These are phyloP conservation scores for Fusarium keratoplasticum DNA, from an alignment of 2,329 filamentous ascomycete species.

Conservation along the genomic window DNA sequence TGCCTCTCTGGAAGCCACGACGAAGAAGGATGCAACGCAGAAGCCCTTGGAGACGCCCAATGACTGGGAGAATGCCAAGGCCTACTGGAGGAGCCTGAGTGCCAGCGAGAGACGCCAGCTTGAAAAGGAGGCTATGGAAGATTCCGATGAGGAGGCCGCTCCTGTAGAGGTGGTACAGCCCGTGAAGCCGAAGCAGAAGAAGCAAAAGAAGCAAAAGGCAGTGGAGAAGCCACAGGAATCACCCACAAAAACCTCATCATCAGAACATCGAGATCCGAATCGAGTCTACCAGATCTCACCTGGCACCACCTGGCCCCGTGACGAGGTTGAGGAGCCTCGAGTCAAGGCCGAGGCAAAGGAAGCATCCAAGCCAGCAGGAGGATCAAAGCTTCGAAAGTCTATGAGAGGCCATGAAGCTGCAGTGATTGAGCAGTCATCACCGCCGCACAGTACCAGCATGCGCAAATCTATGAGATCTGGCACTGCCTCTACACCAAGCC, in stretches of 20 bases:
- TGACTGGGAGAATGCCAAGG: slow-evolving; percentile 76
- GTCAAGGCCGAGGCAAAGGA: background rate
- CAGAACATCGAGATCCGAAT: slow-evolving; percentile 29
- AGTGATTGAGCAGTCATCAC: slow-evolving; percentile 12
- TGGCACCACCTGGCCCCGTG: slow-evolving; percentile 45
- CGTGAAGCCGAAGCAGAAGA: slow-evolving; percentile 44
- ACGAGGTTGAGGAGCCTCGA: slow-evolving; percentile 23
- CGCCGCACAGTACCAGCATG: slow-evolving; percentile 42
- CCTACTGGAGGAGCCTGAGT: slow-evolving; percentile 76
- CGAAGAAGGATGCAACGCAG: background rate
- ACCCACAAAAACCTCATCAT: slow-evolving; percentile 6
- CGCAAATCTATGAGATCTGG: slow-evolving; percentile 49
- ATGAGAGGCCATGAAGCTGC: slow-evolving; percentile 53
- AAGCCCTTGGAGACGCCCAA: slow-evolving; percentile 41
- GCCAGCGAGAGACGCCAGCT: slow-evolving; percentile 72
- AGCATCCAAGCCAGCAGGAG: slow-evolving; percentile 3
- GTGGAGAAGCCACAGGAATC: slow-evolving; percentile 11
- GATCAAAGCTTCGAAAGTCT: slow-evolving; percentile 58
- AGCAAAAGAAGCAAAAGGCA: slow-evolving; percentile 51
- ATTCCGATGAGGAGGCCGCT: slow-evolving; percentile 61
- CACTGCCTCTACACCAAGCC: slow-evolving; percentile 2
- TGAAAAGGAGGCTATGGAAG: slow-evolving; percentile 67
- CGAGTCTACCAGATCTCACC: slow-evolving; percentile 56
- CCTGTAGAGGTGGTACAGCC: slow-evolving; percentile 42
- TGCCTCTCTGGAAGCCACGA: background rate